phyloP scores from a whole-genome alignment of 2,329 filamentous ascomycete species.

The Xylaria hypoxylon region DNA sequence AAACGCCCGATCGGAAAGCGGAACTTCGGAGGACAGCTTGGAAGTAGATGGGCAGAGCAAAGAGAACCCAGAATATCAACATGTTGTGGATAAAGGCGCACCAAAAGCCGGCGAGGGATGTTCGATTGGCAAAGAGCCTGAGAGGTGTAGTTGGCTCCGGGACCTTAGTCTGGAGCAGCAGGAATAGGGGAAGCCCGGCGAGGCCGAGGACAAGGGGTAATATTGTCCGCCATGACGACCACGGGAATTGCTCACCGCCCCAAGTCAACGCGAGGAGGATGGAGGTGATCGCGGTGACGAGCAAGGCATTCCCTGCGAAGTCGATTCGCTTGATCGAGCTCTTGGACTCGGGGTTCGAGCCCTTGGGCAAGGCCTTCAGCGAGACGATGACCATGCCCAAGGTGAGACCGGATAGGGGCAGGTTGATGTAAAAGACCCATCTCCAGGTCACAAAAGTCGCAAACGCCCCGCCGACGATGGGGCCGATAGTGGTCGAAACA shows the following conservation, averaged over 20 bases:
- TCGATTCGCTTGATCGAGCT: constrained; percentile 42
- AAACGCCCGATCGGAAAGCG: constrained; percentile 70
- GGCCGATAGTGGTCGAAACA: constrained; percentile 37
- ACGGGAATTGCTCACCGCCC: constrained; percentile 28
- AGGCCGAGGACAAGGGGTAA: constrained; percentile 36
- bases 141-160: constrained; percentile 52
- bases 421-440: constrained; percentile 49
- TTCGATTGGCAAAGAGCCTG: constrained; percentile 59
- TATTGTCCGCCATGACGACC: constrained; percentile 35
- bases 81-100: constrained; percentile 55
- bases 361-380: constrained; percentile 27
- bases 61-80: constrained; percentile 52
- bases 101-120: constrained; percentile 48
- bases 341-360: constrained; percentile 6
- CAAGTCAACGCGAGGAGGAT: constrained; percentile 38
- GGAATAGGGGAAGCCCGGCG: constrained; percentile 31
- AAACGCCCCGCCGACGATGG: constrained; percentile 42
- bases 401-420: constrained; percentile 49
- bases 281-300: constrained; percentile 33
- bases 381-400: constrained; percentile 40
- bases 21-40: constrained; percentile 71
- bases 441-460: constrained; percentile 39
- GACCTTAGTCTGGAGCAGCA: constrained; percentile 47
- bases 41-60: constrained; percentile 64
- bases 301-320: constrained; percentile 36